phyloP scores from a whole-genome alignment of 2,329 filamentous ascomycete genomes.

The Colletotrichum musae region DNA sequence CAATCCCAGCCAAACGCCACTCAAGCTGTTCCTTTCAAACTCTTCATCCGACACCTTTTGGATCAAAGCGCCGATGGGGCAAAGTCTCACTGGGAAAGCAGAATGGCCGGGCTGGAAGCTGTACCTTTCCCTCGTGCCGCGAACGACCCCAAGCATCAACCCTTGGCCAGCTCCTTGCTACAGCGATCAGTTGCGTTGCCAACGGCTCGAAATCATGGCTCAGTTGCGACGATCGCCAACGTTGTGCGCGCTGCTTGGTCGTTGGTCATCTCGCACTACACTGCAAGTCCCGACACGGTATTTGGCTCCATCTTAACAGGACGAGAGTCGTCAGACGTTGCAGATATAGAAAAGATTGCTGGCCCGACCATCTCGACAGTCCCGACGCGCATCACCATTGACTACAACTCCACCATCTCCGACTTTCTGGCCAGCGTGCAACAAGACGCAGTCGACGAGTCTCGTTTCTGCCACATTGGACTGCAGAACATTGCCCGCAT shows the following conservation, averaged over 20 bases:
- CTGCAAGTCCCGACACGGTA: slow-evolving; percentile 45
- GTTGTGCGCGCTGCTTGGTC: slow-evolving; percentile 47
- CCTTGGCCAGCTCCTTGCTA: slow-evolving; percentile 15
- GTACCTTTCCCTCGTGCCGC: slow-evolving; percentile 6
- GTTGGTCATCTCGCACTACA: slow-evolving; percentile 54
- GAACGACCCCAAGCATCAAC: slow-evolving; percentile 4
- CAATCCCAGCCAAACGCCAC: background rate
- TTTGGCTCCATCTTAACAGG: slow-evolving; percentile 50
- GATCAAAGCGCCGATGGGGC: background rate
- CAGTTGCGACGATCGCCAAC: slow-evolving; percentile 35
- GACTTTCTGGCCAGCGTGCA: slow-evolving; percentile 39
- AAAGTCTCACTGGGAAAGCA: slow-evolving; percentile 7
- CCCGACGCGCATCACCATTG: slow-evolving; percentile 45
- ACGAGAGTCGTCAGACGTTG: slow-evolving; percentile 46
- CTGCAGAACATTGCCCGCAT: slow-evolving; percentile 42
- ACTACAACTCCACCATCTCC: slow-evolving; percentile 27
- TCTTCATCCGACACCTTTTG: slow-evolving; percentile 14
- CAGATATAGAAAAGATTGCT: slow-evolving; percentile 45
- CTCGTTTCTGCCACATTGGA: slow-evolving; percentile 44
- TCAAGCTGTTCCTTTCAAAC: slow-evolving; percentile 16
- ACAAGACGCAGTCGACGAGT: slow-evolving; percentile 40
- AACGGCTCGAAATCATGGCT: background rate
- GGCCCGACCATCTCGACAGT: slow-evolving; percentile 51
- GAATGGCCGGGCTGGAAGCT: slow-evolving; percentile 16
- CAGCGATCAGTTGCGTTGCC: background rate